A percentile compares a stretch with the other conserved stretches of the same genome.
Evolutionary conservation across 2,329 filamentous ascomycete genomes (phyloP).

Genomic region (Claviceps maximensis): DNA sequence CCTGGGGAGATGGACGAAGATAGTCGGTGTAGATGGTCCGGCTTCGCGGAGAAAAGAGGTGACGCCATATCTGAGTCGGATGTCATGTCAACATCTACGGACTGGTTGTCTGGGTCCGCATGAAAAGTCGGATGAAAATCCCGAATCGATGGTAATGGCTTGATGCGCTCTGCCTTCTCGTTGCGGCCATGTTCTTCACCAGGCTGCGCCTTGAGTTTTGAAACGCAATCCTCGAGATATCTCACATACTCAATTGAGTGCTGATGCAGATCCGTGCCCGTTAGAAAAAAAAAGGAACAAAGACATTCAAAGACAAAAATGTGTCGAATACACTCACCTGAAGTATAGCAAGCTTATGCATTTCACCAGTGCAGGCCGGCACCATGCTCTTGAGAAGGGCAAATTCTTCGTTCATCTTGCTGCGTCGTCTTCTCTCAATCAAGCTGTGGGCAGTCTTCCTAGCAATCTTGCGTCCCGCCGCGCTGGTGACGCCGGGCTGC

Average conservation of each 20-base stretch:
- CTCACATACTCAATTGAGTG: constrained; percentile 93
- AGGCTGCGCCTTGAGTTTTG: constrained; percentile 56
- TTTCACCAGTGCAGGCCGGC: constrained; percentile 87
- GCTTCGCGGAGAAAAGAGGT: constrained; percentile 27
- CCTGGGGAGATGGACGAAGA: constrained; percentile 35
- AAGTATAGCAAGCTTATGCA: constrained; percentile 94
- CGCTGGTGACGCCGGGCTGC: constrained; percentile 64
- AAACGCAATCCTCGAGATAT: constrained; percentile 81
- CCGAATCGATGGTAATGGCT: constrained; percentile 22
- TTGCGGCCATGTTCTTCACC: constrained; percentile 17
- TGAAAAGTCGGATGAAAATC: constrained; percentile 29
- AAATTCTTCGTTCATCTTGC: constrained; percentile 99
- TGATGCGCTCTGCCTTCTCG: constrained; percentile 16
- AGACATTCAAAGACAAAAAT: not conserved
- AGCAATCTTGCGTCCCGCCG: constrained; percentile 85
- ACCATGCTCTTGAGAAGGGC: constrained; percentile 88
- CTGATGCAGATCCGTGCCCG: constrained; percentile 28
- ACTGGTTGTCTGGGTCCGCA: constrained; percentile 14
- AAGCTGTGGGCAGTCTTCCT: constrained; percentile 92
- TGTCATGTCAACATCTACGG: constrained; percentile 46
- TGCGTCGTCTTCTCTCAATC: constrained; percentile 78
- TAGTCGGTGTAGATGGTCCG: constrained; percentile 26
- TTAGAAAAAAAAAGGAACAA: not conserved
- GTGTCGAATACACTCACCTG: constrained; percentile 47
- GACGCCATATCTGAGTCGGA: constrained; percentile 37